Base-by-base conservation (phyloP, 2,329 filamentous ascomycete genomes). In the Phialocephala subalpina region DNA sequence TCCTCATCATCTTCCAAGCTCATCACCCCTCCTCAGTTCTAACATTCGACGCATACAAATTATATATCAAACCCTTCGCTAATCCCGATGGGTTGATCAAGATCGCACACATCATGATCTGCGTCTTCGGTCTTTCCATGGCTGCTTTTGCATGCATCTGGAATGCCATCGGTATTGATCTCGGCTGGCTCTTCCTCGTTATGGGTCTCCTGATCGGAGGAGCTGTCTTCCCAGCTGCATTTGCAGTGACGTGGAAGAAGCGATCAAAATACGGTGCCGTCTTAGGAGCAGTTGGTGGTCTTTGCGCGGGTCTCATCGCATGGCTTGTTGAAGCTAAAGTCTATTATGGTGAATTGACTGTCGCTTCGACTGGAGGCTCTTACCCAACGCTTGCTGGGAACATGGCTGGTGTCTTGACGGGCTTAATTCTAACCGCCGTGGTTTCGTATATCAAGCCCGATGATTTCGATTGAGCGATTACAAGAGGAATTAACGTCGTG, bases 121-220 rank as follows among this genome's bases (percentile, higher is more conserved):
- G 47, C 18, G 47, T 52, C 20, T 52, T 52, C 18, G 47, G 47
- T 9, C 25, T 52, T 9, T 8, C 27, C 22, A 52, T 52, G 47
- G 47, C 47, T 9, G 16, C 25, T 25, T 52, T 52, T 29, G 47
- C 25, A 2, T 52, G 47, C 16, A 52, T 52, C 47, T 52, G 47
- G 47, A 29, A 52, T 14, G 47, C 47, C 18, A 52, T 52, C 18
- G 47, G 47, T 7, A 52, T 52, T 29, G 47, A 52, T 25, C 47
- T 52, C 47, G 47, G 47, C 47, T 52, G 47, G 47, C 47, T 52
- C 5, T 52, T 52, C 47, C 47, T 52, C 7, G 47, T 52, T 3
- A 52, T 52, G 47, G 47, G 47, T 25, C 47, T 52, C 47, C 16
- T 52, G 25, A 52, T 52, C 47, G 47, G 47, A 25, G 47, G 47